Base-by-base conservation (phyloP, 1,139 yeast species). In the Suhomyces taliae region DNA sequence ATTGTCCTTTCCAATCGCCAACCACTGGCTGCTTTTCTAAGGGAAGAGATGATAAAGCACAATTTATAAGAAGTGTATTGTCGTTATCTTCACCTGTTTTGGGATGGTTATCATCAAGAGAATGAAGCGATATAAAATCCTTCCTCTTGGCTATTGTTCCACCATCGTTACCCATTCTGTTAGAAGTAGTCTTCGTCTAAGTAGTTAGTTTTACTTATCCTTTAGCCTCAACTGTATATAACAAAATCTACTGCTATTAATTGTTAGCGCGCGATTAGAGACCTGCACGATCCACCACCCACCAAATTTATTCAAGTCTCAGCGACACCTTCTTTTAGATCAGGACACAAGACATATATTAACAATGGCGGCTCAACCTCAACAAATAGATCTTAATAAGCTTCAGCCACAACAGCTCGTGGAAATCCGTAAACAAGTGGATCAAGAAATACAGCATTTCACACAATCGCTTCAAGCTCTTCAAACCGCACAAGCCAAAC, bases 401-500 rank as follows among this genome's bases (percentile, higher is more conserved):
- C 79, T 91, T 51, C 83, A 83, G 45, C 87, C 95, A 2, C 95
- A 90, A 61, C 98, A 93, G 66, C 76, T 93, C 45, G 76, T 84
- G 38, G 95, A 90, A 56, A 82, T 93, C 60, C 87, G 95, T 56
- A 86, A 85, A 59, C 89, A 87, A 58, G 79, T 95, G 32, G 95
- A 90, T 58, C 85, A 83, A 58, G 99, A 93, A 63, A 74, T 91
- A 37, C 87, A 86, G 54, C 97, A 91, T 60, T 83, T 93, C 61
- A 80, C 89, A 11, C 87, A 87, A 42, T 90, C 98, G 1, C 78
- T 88, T 50, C 87, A 85, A 57, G 96, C 97, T 10, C 77, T 93
- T 40, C 83, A 84, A 50, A 79, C 91, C 47, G 99, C 98, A 4
- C 90, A 87, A 61, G 69, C 79, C 41, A 91, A 88, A 66, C 89